Percentiles rank a stretch among this genome's conserved stretches.
These are phyloP conservation scores for Kodamaea neixiangensis DNA, from an alignment of 805 yeast genomes.

Conservation along the genomic window DNA sequence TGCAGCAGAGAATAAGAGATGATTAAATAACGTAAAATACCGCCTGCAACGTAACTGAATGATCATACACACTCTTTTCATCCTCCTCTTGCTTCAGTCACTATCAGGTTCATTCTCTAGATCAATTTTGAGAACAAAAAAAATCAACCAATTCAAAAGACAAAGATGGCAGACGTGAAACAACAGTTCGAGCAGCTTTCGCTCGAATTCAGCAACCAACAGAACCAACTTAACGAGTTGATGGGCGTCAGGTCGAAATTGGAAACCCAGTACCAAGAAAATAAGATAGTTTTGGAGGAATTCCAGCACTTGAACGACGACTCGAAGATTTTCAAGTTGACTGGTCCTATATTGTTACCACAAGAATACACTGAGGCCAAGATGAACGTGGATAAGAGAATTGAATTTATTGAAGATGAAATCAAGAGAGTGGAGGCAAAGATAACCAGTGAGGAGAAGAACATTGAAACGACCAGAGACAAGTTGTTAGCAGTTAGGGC, in stretches of 20 bases:
- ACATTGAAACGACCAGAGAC: constrained; percentile 60
- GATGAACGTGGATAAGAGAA: constrained; percentile 80
- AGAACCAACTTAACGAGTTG: constrained; percentile 50
- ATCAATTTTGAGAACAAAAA: constrained; percentile 1
- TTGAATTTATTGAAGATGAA: constrained; percentile 83
- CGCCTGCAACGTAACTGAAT: too few relatives aligned
- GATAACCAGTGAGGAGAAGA: constrained; percentile 48
- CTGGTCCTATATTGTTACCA: constrained; percentile 90
- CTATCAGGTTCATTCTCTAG: too few relatives aligned
- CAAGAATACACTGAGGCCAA: constrained; percentile 85
- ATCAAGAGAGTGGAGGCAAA: constrained; percentile 72
- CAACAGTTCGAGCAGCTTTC: constrained; percentile 46
- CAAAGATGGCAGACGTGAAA: constrained; percentile 15
- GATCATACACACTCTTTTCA: too few relatives aligned
- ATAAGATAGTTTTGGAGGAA: constrained; percentile 83
- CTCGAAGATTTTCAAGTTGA: constrained; percentile 80
- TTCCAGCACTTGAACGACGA: constrained; percentile 64
- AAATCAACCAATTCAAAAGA: neutral
- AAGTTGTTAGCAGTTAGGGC: constrained; percentile 51
- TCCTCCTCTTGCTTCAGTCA: too few relatives aligned
- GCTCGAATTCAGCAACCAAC: constrained; percentile 47
- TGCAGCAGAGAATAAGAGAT: too few relatives aligned
- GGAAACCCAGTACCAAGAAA: constrained; percentile 94
- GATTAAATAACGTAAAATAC: too few relatives aligned
- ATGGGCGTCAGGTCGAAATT: constrained; percentile 77